Percentiles rank a stretch among this genome's conserved stretches.
These are phyloP conservation scores for Dipteronia dyeriana DNA, from an alignment of 345 rosid genomes.

Conservation along the genomic window DNA sequence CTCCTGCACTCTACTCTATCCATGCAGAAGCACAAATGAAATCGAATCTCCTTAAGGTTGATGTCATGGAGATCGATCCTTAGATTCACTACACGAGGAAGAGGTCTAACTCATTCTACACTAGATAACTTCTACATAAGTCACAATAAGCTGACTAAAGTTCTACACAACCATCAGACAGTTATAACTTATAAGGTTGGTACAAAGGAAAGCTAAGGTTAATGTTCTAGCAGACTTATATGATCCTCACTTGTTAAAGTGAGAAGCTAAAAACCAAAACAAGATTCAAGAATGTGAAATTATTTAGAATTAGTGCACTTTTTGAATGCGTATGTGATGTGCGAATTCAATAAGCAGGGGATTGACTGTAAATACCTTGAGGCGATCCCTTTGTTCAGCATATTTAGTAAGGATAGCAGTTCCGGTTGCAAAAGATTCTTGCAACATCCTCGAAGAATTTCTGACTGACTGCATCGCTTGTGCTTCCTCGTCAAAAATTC, in stretches of 20 bases:
- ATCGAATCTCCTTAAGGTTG: background rate
- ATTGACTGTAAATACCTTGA: constrained; percentile 53
- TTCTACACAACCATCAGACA: background rate
- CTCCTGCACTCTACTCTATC: background rate
- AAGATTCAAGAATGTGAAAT: constrained; percentile 13
- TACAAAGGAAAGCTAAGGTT: background rate
- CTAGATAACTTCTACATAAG: background rate
- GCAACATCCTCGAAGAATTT: constrained; percentile 79
- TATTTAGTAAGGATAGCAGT: constrained; percentile 81
- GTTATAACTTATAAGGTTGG: background rate
- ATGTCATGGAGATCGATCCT: background rate
- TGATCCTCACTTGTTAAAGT: background rate
- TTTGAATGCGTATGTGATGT: background rate
- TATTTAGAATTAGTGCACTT: background rate
- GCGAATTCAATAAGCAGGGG: no score
- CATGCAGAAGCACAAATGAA: background rate
- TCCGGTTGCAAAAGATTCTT: constrained; percentile 81
- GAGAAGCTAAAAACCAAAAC: background rate
- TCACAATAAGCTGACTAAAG: background rate
- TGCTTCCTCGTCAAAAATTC: constrained; percentile 86
- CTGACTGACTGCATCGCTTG: constrained; percentile 86
- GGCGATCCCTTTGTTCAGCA: constrained; percentile 86
- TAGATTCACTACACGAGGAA: background rate
- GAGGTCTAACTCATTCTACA: background rate
- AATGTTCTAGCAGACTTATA: background rate